Conservation (phyloP, 768 basidiomycete species). For the Macrolepiota fuliginosa region DNA sequence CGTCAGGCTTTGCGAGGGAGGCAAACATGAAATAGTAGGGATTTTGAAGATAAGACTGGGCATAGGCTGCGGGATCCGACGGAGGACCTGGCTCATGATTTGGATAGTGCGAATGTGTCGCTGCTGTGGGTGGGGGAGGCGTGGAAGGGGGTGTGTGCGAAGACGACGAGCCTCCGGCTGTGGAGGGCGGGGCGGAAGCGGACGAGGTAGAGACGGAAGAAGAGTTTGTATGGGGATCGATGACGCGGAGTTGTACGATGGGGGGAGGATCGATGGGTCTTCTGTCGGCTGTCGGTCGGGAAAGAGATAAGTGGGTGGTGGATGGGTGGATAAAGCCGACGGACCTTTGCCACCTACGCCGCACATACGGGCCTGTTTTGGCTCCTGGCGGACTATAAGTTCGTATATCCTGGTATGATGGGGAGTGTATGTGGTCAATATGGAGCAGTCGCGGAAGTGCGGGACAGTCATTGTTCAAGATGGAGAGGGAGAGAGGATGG, state of each 20-base stretch:
- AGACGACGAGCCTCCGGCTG: neutral
- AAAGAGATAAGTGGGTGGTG: neutral
- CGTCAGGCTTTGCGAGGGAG: slow-evolving; percentile 83
- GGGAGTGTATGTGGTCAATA: slow-evolving; percentile 14
- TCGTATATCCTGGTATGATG: slow-evolving; percentile 68
- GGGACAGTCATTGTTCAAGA: slow-evolving; percentile 24
- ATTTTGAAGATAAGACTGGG: slow-evolving; percentile 75
- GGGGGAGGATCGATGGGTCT: slow-evolving; percentile 96
- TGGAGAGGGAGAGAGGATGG: slow-evolving; percentile 5
- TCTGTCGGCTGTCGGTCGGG: slow-evolving; percentile 72
- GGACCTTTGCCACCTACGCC: slow-evolving; percentile 79
- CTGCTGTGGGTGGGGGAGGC: neutral
- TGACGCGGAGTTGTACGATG: slow-evolving; percentile 90
- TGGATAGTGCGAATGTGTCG: slow-evolving; percentile 7
- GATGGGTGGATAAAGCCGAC: slow-evolving; percentile 13
- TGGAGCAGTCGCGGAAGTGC: slow-evolving; percentile 21
- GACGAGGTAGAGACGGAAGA: neutral
- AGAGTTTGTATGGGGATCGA: slow-evolving; percentile 50
- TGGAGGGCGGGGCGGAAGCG: slow-evolving; percentile 4
- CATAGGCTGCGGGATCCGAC: slow-evolving; percentile 36
- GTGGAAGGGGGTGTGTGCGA: neutral
- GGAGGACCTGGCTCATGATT: slow-evolving; percentile 24
- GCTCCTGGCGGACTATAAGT: slow-evolving; percentile 84
- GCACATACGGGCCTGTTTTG: slow-evolving; percentile 90
- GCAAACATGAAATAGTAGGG: slow-evolving; percentile 98